Base-by-base conservation (phyloP, 352 stramenopile species). In the Phytophthora idaei region DNA sequence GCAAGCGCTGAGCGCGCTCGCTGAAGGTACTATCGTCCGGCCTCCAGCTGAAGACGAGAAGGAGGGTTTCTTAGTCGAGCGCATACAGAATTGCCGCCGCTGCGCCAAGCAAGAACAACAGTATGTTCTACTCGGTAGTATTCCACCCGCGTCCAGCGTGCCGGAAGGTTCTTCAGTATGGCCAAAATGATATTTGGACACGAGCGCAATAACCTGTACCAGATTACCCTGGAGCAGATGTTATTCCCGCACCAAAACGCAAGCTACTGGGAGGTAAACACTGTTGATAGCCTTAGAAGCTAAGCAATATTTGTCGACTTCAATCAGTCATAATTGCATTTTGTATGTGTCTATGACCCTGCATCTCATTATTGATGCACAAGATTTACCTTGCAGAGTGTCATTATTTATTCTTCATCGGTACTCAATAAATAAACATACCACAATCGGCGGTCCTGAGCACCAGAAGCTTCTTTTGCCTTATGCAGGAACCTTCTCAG, bases 211-310 rank as follows among this genome's bases (percentile, higher is more conserved):
- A 25, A 34, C 5, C 49, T 66, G n/a, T 29, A 66, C 2, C 41
- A 48, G 5, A 44, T 51, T 32, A 67, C 59, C 5, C 50, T 60
- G 10, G 59, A 67, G 27, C 29, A 54, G 9, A 59, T 67, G 21
- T 25, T 67, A n/a, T 60, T 67, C 25, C 44, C 60, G 49, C 49
- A 49, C 25, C 46, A 64, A 27, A 64, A 64, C 37, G 8, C 6
- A 5, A 64, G 36, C 25, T 42, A 64, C 28, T 50, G 37, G 57
- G 29, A 64, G 31, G 47, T 45, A 12, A 2, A 37, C n/a, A 63
- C 46, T 6, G 47, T 52, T 25, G 47, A 57, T 31, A 42, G 14
- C 17, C 9, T 52, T 14, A 11, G 45, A 15, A 47, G 46, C 17
- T 61, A 61, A 53, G 14, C 27, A 50, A 45, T 42, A 15, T 15